Base-by-base conservation (phyloP, 352 stramenopile species). In the Globisporangium okanoganense region DNA sequence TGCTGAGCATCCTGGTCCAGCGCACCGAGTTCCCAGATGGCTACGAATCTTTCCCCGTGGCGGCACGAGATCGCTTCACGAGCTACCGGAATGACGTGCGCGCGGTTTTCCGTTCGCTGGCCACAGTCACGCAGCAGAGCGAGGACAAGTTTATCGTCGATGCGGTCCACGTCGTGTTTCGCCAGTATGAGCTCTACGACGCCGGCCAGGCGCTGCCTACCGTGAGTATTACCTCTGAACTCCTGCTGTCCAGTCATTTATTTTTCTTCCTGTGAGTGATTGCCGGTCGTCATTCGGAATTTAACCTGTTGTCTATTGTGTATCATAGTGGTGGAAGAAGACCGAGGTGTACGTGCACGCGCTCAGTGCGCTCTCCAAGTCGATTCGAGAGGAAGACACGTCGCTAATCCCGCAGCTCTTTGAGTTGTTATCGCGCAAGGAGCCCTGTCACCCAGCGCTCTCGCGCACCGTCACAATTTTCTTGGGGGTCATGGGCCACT, bases 331-430 rank as follows among this genome's bases (percentile, higher is more conserved):
- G 84, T 93, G 82, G 82, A 71, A 73, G 43, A 75, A 71, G 49
- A 89, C 79, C 1, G 84, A 93, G 67, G 84, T 93, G n/a, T 92
- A 90, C 57, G 82, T 93, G 8, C 84, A 93, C 29, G 82, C 84
- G 36, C 70, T 93, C 43, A 93, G 82, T 66, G 84, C 84, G 20
- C 45, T 93, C 45, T 90, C 84, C 53, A 93, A 92, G 74, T 93
- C 80, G 24, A 77, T 93, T 56, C 76, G 82, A 13, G 76, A 91
- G 51, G 84, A 86, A 62, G 84, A 93, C 55, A 82, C 80, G n/a
- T 88, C 66, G 56, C 66, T 92, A 20, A 67, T 93, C 36, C 84
- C 84, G 13, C 79, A 73, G 56, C 66, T 93, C 16, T 93, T 93
- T 52, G 79, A 89, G 41, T 79, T 66, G 54, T 82, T 93, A 70